Percentiles rank a stretch among this genome's conserved stretches.
phyloP scores from a whole-genome alignment of 2,329 filamentous ascomycete species.

The Venturia nashicola region DNA sequence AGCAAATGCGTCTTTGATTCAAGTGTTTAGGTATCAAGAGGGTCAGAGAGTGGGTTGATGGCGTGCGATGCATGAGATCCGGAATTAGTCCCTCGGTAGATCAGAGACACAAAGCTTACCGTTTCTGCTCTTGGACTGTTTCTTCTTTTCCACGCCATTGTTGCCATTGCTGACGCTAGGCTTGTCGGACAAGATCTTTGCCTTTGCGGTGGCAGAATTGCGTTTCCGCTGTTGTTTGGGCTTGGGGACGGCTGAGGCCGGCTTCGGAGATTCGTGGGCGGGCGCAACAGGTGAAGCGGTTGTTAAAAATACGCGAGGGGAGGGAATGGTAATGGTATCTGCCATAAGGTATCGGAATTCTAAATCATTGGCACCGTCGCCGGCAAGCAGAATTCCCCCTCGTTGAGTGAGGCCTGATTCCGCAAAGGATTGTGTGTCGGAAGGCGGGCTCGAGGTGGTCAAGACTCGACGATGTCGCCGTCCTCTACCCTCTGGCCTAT shows the following conservation, averaged over 20 bases:
- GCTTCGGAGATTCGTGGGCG: slow-evolving; percentile 15
- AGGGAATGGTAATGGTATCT: slow-evolving; percentile 48
- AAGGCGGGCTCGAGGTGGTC: neutral
- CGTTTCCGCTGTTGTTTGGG: slow-evolving; percentile 7
- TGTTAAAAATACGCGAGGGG: slow-evolving; percentile 41
- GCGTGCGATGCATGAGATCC: neutral
- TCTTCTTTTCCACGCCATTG: slow-evolving; percentile 43
- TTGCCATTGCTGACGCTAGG: neutral
- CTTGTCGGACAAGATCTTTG: slow-evolving; percentile 1
- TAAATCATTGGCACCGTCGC: slow-evolving; percentile 7
- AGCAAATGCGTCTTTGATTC: neutral
- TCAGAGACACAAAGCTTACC: slow-evolving; percentile 37
- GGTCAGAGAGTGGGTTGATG: neutral
- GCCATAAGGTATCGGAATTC: slow-evolving; percentile 23
- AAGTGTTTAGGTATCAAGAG: neutral
- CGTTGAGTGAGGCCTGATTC: neutral
- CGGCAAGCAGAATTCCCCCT: slow-evolving; percentile 3
- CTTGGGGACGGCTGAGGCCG: neutral
- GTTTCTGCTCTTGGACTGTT: slow-evolving; percentile 65
- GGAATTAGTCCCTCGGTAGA: neutral
- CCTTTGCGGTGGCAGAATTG: slow-evolving; percentile 3
- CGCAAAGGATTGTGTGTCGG: neutral
- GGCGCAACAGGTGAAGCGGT: slow-evolving; percentile 19
- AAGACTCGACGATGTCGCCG: neutral
- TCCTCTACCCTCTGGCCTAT: neutral